A percentile compares a stretch with the other conserved stretches of the same genome.
phyloP scores from a whole-genome alignment of 331 rosid genomes.

The Prunus yedoensis region DNA sequence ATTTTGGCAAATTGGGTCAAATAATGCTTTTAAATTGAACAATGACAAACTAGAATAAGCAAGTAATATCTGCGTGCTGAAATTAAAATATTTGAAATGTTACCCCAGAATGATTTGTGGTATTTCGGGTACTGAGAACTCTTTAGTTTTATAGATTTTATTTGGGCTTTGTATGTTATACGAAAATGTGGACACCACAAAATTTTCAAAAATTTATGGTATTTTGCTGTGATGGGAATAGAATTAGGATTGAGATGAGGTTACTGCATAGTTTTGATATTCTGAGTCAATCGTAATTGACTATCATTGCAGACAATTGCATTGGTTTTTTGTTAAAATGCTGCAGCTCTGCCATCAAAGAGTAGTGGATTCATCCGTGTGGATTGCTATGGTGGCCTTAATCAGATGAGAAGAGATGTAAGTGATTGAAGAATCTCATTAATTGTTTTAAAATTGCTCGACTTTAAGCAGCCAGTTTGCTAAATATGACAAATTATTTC shows the following conservation, averaged over 20 bases:
- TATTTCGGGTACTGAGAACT: neutral
- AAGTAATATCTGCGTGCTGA: neutral
- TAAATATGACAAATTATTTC: constrained; percentile 15
- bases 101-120: neutral
- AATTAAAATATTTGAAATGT: neutral
- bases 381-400: constrained; percentile 97
- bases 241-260: neutral
- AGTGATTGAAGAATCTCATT: constrained; percentile 29
- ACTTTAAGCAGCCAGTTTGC: constrained; percentile 17
- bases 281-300: constrained; percentile 67
- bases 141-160: neutral
- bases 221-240: neutral
- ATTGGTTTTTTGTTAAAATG: constrained; percentile 91
- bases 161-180: neutral
- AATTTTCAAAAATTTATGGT: neutral
- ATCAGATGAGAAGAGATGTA: constrained; percentile 97
- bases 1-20: neutral
- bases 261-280: constrained; percentile 18
- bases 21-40: neutral
- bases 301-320: constrained; percentile 86
- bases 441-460: neutral
- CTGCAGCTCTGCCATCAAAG: constrained; percentile 78
- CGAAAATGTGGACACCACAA: neutral
- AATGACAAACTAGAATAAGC: neutral
- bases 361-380: constrained; percentile 81